Percentiles rank a stretch among this genome's conserved stretches.
Conservation (phyloP, 306 rosid species). For the Prosopis cineraria region DNA sequence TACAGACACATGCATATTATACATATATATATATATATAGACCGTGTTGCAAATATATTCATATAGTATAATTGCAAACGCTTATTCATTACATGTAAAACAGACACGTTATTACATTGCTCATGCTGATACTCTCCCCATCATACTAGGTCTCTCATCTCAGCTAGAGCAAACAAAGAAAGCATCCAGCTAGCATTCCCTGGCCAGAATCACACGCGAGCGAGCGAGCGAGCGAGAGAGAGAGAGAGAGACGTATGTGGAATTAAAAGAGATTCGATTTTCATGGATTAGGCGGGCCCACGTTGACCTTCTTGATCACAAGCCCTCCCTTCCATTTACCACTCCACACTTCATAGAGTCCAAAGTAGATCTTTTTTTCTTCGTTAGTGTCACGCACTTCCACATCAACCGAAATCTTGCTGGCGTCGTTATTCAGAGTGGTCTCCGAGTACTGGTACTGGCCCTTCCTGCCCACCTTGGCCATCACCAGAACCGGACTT, state of each 20-base stretch:
- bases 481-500: conserved; percentile 62
- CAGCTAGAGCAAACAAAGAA: no score
- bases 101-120: neutral
- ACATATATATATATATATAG: neutral
- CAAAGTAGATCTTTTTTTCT: conserved; percentile 48
- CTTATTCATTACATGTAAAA: neutral
- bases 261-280: no score
- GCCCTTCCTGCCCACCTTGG: conserved; percentile 65
- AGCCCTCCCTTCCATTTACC: conserved; percentile 92
- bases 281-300: no score
- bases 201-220: no score
- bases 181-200: no score
- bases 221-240: no score
- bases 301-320: neutral
- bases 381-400: rapidly evolving
- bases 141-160: no score
- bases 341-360: conserved; percentile 91
- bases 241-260: no score
- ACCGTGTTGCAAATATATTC: neutral
- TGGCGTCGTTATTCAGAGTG: neutral
- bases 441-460: neutral
- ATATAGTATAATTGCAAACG: neutral
- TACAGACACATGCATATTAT: no score
- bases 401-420: no score
- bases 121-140: neutral